Base-by-base conservation (phyloP, 2,329 filamentous ascomycete genomes). In the Talaromyces sp. region DNA sequence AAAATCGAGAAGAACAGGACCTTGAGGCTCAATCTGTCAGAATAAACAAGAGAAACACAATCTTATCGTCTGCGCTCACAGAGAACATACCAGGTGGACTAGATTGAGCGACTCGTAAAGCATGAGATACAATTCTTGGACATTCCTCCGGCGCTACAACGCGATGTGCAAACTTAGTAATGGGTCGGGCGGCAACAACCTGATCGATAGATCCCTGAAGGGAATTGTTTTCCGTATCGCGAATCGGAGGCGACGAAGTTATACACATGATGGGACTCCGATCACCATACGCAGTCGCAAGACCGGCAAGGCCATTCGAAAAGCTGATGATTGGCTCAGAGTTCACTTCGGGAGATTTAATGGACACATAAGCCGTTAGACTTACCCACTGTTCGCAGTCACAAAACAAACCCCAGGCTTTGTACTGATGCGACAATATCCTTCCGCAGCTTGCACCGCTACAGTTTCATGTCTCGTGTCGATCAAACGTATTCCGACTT, bases 401-500 rank as follows among this genome's bases (percentile, higher is more conserved):
- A 79, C 71, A 49, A 80, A 79, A 51, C 72, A 75, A n/a, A 73
- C 71, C 9, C 75, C 77, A 9, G 75, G 70, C 50, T 75, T 75
- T 1, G 70, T 70, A n/a, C 67, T 72, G 40, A 78, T 63, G 55
- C 76, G 78, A 2, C 74, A 66, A 60, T 79, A 79, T 7, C 72
- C 73, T 58, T 79, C 76, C 0, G 77, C 77, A 7, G 77, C 77
- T 58, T 79, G 76, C 2, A 80, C 74, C 11, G 77, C 77, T 13
- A 73, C 74, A 1, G 77, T 77, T 57, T 80, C 77, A 57, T 80
- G 77, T 37, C 77, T 62, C 0, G 75, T 78, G 54, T 80, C 76
- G 20, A 79, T 65, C 2, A 79, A 66, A 5, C 66, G 67, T 42
- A 79, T 79, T 11, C 70, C 75, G 13, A 65, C 54, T 19, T 70